A percentile compares a stretch with the other conserved stretches of the same genome.
Evolutionary conservation across 306 rosid genomes (phyloP).

Genomic region (Citrullus mucosospermus): DNA sequence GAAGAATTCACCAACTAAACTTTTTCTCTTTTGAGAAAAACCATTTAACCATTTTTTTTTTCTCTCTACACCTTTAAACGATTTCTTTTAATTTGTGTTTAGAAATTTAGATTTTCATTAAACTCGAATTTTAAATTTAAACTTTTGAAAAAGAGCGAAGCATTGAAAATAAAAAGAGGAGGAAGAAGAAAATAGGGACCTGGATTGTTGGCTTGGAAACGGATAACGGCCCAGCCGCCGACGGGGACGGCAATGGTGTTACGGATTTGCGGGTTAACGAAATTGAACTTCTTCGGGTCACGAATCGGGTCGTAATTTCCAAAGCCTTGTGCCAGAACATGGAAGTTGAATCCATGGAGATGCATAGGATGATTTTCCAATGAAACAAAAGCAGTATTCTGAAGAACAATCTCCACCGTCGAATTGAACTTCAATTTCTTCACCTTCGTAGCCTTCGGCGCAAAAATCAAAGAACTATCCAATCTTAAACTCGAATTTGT

Average conservation of each 20-base stretch:
- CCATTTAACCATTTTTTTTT: too few relatives aligned
- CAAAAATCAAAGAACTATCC: constrained; percentile 1
- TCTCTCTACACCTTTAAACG: too few relatives aligned
- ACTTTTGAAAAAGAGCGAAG: too few relatives aligned
- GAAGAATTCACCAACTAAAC: too few relatives aligned
- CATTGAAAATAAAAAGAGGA: too few relatives aligned
- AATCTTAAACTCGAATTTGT: background rate
- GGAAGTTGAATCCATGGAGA: constrained; percentile 51
- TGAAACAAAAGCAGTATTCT: constrained; percentile 21
- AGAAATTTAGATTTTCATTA: too few relatives aligned
- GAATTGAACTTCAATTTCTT: constrained; percentile 46
- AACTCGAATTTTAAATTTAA: too few relatives aligned
- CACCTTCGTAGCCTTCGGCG: constrained; percentile 39
- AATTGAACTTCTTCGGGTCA: constrained; percentile 28
- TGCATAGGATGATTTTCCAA: constrained; percentile 50
- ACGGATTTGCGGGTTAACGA: constrained; percentile 36
- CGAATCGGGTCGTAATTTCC: constrained; percentile 25
- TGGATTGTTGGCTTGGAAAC: constrained; percentile 35
- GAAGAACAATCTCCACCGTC: constrained; percentile 41
- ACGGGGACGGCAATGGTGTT: constrained; percentile 53
- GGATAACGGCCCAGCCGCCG: constrained; percentile 52
- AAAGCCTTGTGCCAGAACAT: constrained; percentile 58
- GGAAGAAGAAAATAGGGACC: background rate
- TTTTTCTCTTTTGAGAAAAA: too few relatives aligned
- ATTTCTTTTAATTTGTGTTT: too few relatives aligned